These are phyloP conservation scores for Conringia planisiliqua DNA, from an alignment of 345 rosid genomes.

Conservation along the genomic window DNA sequence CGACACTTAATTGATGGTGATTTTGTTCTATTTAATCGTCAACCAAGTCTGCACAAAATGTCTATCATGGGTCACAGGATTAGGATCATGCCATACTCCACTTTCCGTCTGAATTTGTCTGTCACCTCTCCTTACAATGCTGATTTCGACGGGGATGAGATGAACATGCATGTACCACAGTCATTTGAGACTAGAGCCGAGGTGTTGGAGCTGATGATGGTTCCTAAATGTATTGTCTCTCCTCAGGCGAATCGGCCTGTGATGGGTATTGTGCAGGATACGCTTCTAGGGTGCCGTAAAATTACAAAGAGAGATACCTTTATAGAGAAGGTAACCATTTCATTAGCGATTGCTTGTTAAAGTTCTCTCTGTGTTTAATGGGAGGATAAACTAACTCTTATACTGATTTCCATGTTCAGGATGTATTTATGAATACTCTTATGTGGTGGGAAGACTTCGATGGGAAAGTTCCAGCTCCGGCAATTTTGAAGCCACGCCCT, in stretches of 20 bases:
- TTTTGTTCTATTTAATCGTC: conserved; percentile 90
- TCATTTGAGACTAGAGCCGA: conserved; percentile 97
- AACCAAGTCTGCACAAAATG: conserved; percentile 98
- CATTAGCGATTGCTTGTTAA: not conserved
- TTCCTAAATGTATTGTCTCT: conserved; percentile 95
- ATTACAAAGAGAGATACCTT: conserved; percentile 98
- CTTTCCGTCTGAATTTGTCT: conserved; percentile 86
- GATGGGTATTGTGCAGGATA: conserved; percentile 98
- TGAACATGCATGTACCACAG: conserved; percentile 99
- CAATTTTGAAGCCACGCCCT: conserved; percentile 93
- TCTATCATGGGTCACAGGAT: conserved; percentile 98
- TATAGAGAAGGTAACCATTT: conserved; percentile 76
- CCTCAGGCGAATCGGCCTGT: conserved; percentile 98
- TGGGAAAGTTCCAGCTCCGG: conserved; percentile 95
- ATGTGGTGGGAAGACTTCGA: conserved; percentile 99
- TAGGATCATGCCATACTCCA: conserved; percentile 96
- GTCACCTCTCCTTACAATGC: conserved; percentile 99
- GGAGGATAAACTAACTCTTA: not conserved
- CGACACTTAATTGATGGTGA: conserved; percentile 93
- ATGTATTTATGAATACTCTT: conserved; percentile 92
- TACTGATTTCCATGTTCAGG: conserved; percentile 44
- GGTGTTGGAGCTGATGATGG: conserved; percentile 98
- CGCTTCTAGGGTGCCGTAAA: conserved; percentile 95
- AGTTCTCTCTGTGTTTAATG: not conserved
- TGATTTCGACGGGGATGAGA: conserved; percentile 99